Base-by-base conservation (phyloP, 345 rosid species). In the Excoecaria agallocha region DNA sequence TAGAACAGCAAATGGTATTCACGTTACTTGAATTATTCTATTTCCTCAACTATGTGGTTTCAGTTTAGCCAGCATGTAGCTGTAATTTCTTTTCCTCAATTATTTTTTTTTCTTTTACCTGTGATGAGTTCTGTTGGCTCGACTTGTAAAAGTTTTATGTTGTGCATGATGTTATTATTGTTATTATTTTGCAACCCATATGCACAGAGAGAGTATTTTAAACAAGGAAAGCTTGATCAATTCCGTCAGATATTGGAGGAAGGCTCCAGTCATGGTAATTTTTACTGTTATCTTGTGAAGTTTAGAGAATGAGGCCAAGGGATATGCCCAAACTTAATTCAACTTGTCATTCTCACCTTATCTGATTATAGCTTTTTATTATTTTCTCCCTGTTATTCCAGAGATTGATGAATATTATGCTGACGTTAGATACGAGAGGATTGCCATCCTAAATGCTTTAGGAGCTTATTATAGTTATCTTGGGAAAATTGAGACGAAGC, bases 401-500 rank as follows among this genome's bases (percentile, higher is more conserved):
- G 98, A 95, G 59, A 95, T 93, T 69, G 99, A 95, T 73, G 98
- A 95, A 78, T 95, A 95, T 78, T 95, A 95, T 83, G 98, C 98
- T 16, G 96, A 95, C 83, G 96, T 95, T 71, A 89, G 87, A 80
- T 95, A 93, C 64, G 99, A 95, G 85, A 87, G 99, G 84, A 95
- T 95, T 72, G 98, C 99, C 25, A 91, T 95, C 67, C 87, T 95
- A 67, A 93, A 93, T 84, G 99, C 99, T 68, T 69, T 93, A 46
- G 99, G 98, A 61, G 98, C 98, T 38, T 95, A 93, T 81, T 88
- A 93, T 80, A 86, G 97, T 81, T 91, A 92, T 87, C 89, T 91
- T 17, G 99, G 97, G 38, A 95, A 93, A 82, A 91, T 89, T 41
- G 99, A 93, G 89, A 89, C 94, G 0, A 95, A 84, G 39, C 89